Conservation (phyloP, 2,329 filamentous ascomycete species). For the Biscogniauxia mediterranea region DNA sequence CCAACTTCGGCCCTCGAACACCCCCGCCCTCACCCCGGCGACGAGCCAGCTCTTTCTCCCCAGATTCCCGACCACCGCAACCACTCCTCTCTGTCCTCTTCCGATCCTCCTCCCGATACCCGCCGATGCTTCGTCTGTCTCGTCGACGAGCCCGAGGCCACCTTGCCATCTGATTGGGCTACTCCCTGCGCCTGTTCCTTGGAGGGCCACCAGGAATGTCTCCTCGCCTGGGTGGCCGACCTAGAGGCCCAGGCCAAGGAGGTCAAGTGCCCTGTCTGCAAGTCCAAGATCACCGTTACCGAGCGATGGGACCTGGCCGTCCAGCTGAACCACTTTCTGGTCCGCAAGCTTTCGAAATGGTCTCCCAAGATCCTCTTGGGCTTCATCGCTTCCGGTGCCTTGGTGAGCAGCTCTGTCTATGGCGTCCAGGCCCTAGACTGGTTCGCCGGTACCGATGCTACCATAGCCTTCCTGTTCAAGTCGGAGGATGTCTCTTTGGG, state of each 20-base stretch:
- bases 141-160: conserved; percentile 51
- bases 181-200: conserved; percentile 89
- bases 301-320: conserved; percentile 74
- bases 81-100: conserved; percentile 2
- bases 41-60: conserved; percentile 13
- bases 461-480: conserved; percentile 40
- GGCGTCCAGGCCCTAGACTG: conserved; percentile 49
- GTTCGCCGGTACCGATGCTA: conserved; percentile 50
- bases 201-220: conserved; percentile 76
- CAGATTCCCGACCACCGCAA: conserved; percentile 16
- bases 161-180: conserved; percentile 63
- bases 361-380: conserved; percentile 65
- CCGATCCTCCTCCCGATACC: conserved; percentile 22
- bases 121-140: conserved; percentile 64
- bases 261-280: conserved; percentile 86
- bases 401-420: conserved; percentile 54
- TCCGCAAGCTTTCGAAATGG: conserved; percentile 52
- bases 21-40: conserved; percentile 3
- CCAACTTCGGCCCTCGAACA: neutral
- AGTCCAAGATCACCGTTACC: conserved; percentile 72
- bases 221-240: conserved; percentile 92
- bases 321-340: conserved; percentile 59
- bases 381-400: conserved; percentile 51
- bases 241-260: conserved; percentile 67
- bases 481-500: conserved; percentile 9